phyloP scores from a whole-genome alignment of 306 rosid species.

The Cucurbita moschata region DNA sequence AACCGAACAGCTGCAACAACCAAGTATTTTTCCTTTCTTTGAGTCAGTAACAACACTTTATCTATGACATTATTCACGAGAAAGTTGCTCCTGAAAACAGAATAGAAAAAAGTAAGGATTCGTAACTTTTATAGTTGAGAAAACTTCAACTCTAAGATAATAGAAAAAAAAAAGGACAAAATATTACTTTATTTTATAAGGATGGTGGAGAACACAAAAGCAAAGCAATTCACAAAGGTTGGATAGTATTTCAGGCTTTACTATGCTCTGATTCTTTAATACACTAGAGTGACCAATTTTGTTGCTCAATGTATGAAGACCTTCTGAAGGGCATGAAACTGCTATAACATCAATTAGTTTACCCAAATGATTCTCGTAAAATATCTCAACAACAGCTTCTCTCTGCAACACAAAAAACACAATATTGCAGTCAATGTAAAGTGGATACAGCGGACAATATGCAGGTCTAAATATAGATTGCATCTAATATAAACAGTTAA shows the following conservation, averaged over 20 bases:
- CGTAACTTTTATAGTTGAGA: neutral
- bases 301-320: conserved; percentile 19
- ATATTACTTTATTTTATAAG: conserved; percentile 81
- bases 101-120: conserved; percentile 7
- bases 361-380: conserved; percentile 84
- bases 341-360: conserved; percentile 62
- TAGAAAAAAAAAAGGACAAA: conserved; percentile 16
- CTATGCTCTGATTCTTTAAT: conserved; percentile 26
- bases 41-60: conserved; percentile 60
- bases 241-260: conserved; percentile 81
- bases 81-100: conserved; percentile 55
- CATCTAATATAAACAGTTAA: neutral
- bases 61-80: conserved; percentile 57
- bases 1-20: conserved; percentile 93
- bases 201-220: conserved; percentile 94
- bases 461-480: conserved; percentile 5
- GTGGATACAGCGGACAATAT: conserved; percentile 3
- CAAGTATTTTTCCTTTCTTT: conserved; percentile 62
- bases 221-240: conserved; percentile 86
- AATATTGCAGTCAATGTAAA: conserved; percentile 14
- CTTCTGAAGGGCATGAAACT: conserved; percentile 60
- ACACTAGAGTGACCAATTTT: conserved; percentile 23
- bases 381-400: conserved; percentile 68
- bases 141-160: conserved; percentile 4
- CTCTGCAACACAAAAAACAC: conserved; percentile 37